These are phyloP conservation scores for Malus hybrid DNA, from an alignment of 331 rosid genomes.

Conservation along the genomic window DNA sequence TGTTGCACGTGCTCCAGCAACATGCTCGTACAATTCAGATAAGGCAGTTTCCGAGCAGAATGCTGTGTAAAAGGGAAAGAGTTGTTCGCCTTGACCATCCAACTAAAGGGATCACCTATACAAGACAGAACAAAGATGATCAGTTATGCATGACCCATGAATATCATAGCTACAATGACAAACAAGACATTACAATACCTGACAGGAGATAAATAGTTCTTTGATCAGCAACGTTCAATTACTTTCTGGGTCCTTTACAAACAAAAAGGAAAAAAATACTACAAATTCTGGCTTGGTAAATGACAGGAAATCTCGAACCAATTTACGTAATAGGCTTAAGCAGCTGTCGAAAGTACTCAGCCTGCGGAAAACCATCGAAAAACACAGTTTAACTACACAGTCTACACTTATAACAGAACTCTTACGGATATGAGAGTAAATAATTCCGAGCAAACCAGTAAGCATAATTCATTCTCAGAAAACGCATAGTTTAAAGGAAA, in stretches of 20 bases:
- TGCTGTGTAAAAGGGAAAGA: constrained; percentile 18
- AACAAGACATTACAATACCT: constrained; percentile 4
- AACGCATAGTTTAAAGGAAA: background rate
- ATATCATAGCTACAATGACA: background rate
- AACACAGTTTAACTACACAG: background rate
- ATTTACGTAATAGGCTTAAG: constrained; percentile 93
- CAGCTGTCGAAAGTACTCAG: constrained; percentile 82
- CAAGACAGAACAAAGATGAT: constrained; percentile 13
- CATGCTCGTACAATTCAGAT: constrained; percentile 20
- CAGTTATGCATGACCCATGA: constrained; percentile 9
- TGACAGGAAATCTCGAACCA: background rate
- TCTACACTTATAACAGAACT: background rate
- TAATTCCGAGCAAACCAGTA: background rate
- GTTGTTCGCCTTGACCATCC: constrained; percentile 45
- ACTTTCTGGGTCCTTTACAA: constrained; percentile 18
- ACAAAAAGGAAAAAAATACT: constrained; percentile 4
- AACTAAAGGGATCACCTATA: constrained; percentile 33
- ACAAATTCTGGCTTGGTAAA: constrained; percentile 16
- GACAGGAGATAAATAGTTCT: constrained; percentile 11
- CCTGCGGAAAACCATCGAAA: constrained; percentile 48
- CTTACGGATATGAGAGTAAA: background rate
- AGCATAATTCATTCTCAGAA: background rate
- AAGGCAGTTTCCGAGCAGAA: constrained; percentile 47
- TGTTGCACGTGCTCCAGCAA: constrained; percentile 19
- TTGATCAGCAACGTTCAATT: constrained; percentile 9